Evolutionary conservation across 495 filamentous ascomycete genomes (phyloP), one percentile per base, ranked within the genome.

Genomic region (Daldinia loculata): DNA sequence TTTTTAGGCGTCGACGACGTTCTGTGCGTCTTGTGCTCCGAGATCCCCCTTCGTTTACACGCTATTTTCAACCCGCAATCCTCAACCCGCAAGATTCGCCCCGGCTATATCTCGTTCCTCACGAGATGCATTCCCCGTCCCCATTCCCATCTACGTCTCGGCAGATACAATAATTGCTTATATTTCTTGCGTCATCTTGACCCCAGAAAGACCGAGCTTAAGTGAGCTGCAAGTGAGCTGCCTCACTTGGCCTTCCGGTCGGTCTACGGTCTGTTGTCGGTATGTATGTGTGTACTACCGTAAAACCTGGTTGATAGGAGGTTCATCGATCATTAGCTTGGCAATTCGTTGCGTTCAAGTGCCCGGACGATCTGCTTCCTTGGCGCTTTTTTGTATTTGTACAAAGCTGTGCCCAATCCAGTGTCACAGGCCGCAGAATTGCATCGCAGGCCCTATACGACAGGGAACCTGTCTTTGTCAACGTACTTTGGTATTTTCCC

Each of bases 361-460:
- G 66, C 51, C 71, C 66, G 62, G 71, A 61, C 57, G 71, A 74
- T 74, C 71, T 56, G 57, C 43, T 52, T 70, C 59, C 71, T 74
- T 74, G 62, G 71, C 66, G 7, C 36, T 56, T 61, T 61, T 38
- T 61, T 66, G 55, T 45, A 39, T 43, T 41, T 41, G 34, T 59
- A 65, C 29, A 59, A 38, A 38, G 43, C 56, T 56, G 70, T 66
- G 32, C 65, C 70, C 70, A 72, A 69, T 69, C 70, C 56, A 59
- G 29, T 55, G 48, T 61, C n/a, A 36, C 56, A 64, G 32, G 43
- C 65, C 43, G 58, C 43, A 61, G 48, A 68, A 61, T 48, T 51
- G 39, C 70, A 63, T 63, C 64, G 39, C 48, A 69, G 19, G 50
- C 39, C 27, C 45, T 63, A 64, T 30, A 36, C 43, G 55, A 68